Conservation (phyloP, 768 basidiomycete species). For the Amylocystis lapponica region DNA sequence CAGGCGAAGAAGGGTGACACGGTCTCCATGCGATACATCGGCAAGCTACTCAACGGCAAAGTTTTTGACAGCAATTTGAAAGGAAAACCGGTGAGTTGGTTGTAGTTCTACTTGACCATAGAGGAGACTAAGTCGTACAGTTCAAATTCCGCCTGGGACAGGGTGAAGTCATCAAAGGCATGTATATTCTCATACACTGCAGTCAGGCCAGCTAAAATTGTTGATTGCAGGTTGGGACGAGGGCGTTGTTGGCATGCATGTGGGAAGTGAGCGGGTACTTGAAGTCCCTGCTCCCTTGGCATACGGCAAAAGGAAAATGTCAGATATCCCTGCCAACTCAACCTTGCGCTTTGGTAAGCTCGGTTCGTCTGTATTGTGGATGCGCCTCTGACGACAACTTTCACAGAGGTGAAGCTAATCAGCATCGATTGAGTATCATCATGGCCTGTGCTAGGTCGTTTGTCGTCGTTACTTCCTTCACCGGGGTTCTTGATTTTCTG, state of each 20-base stretch:
- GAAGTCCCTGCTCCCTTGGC: constrained; percentile 66
- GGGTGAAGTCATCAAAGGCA: constrained; percentile 91
- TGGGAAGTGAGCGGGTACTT: constrained; percentile 81
- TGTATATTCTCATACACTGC: constrained; percentile 8
- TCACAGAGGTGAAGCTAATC: constrained; percentile 66
- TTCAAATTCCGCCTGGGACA: constrained; percentile 77
- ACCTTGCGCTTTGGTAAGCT: constrained; percentile 75
- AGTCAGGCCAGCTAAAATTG: background rate
- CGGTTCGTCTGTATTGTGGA: background rate
- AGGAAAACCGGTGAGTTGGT: constrained; percentile 79
- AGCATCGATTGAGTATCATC: constrained; percentile 48
- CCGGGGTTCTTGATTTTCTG: too few relatives aligned
- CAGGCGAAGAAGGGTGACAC: constrained; percentile 81
- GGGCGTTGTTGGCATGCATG: constrained; percentile 89
- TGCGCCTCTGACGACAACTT: constrained; percentile 2
- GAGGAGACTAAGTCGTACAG: constrained; percentile 27
- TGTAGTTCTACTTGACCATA: background rate
- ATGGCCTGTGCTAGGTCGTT: constrained; percentile 1
- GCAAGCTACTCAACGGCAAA: constrained; percentile 75
- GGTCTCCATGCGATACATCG: constrained; percentile 87
- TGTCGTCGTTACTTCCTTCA: too few relatives aligned
- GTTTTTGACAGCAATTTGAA: constrained; percentile 77
- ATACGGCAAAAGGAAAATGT: constrained; percentile 62
- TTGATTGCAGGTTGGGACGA: constrained; percentile 72
- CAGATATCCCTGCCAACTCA: constrained; percentile 70